Evolutionary conservation across 1,284 basidiomycete species (phyloP).

Genomic region (Porodaedalea pini): DNA sequence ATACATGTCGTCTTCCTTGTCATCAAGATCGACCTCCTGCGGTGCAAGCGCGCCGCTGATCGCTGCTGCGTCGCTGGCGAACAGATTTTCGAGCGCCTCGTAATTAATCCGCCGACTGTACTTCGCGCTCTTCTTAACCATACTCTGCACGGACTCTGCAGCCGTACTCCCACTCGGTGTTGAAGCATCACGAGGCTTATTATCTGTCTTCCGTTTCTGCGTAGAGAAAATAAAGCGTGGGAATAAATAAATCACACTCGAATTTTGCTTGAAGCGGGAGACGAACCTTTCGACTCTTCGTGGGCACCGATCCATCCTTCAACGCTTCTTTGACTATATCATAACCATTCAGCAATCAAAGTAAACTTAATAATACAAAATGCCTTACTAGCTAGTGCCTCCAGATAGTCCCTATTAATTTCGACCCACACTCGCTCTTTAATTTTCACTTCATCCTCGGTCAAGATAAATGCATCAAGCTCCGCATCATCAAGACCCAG

Average conservation of each 20-base stretch:
- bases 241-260: conserved; percentile 2
- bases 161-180: conserved; percentile 71
- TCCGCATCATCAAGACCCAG: conserved; percentile 90
- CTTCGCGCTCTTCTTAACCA: conserved; percentile 78
- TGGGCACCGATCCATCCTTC: conserved; percentile 40
- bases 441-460: conserved; percentile 81
- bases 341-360: conserved; percentile 42
- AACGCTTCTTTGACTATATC: conserved; percentile 65
- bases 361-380: conserved; percentile 10
- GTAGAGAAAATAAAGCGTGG: background rate
- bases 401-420: conserved; percentile 91
- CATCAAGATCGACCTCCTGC: conserved; percentile 26
- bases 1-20: conserved; percentile 37
- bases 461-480: conserved; percentile 81
- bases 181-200: conserved; percentile 69
- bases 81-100: conserved; percentile 75
- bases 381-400: conserved; percentile 75
- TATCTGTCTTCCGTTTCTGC: conserved; percentile 64
- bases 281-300: conserved; percentile 75
- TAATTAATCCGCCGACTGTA: conserved; percentile 91
- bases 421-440: conserved; percentile 98
- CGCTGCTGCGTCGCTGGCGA: conserved; percentile 44
- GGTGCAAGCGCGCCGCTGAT: background rate
- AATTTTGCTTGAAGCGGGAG: conserved; percentile 35
- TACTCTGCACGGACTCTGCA: conserved; percentile 75